Evolutionary conservation across 306 rosid genomes (phyloP).

Genomic region (Castanopsis chinensis): DNA sequence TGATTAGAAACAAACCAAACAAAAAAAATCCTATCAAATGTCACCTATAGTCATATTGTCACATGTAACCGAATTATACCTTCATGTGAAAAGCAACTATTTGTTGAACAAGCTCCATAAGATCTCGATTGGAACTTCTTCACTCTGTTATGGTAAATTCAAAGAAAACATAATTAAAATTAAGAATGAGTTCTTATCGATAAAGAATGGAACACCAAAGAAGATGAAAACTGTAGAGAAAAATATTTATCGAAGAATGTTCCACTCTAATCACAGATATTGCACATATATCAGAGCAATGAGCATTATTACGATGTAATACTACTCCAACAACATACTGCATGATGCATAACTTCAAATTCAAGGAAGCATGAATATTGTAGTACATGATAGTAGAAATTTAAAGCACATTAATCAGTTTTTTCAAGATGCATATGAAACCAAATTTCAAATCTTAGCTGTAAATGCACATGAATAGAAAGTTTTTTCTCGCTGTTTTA

Average conservation of each 20-base stretch:
- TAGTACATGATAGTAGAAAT: not conserved
- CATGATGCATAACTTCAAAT: not conserved
- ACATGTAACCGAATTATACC: conserved; percentile 36
- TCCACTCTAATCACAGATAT: not conserved
- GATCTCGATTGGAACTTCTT: conserved; percentile 69
- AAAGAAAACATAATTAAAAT: not conserved
- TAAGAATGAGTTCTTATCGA: not conserved
- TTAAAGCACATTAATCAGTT: not conserved
- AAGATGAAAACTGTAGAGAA: not conserved
- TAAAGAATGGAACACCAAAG: not conserved
- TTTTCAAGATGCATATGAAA: not conserved
- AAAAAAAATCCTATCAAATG: not conserved
- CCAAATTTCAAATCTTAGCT: not conserved
- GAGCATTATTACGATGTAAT: not conserved
- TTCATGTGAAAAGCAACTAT: conserved; percentile 89
- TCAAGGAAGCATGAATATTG: not conserved
- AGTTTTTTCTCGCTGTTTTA: not conserved
- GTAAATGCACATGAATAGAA: not conserved
- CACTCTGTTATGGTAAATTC: conserved; percentile 48
- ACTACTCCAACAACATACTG: not conserved
- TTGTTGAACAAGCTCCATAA: conserved; percentile 87
- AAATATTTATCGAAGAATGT: not conserved
- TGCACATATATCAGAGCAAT: not conserved
- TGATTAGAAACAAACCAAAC: conserved; percentile 17
- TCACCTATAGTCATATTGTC: not conserved